These are phyloP conservation scores for Sechiopsis laciniata DNA, from an alignment of 306 rosid species.

Conservation along the genomic window DNA sequence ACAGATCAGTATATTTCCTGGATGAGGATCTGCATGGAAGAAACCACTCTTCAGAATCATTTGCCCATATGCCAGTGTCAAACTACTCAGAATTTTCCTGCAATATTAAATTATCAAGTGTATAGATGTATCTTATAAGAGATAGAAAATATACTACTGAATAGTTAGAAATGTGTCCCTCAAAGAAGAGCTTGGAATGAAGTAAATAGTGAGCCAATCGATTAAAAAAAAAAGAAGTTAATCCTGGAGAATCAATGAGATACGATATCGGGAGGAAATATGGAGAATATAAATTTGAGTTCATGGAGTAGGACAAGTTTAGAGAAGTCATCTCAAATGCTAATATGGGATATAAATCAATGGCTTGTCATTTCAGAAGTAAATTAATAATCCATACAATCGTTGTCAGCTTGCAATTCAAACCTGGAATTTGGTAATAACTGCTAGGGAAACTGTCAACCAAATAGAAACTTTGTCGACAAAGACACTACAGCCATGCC, in stretches of 20 bases:
- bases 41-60: conserved; percentile 91
- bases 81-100: conserved; percentile 90
- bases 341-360: background rate
- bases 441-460: background rate
- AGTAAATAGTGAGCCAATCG: background rate
- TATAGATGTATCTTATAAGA: background rate
- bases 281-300: background rate
- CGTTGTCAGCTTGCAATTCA: background rate
- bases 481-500: background rate
- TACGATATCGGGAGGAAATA: background rate
- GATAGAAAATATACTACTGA: background rate
- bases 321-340: background rate
- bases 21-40: conserved; percentile 99
- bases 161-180: background rate
- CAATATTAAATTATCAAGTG: conserved; percentile 21
- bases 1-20: conserved; percentile 87
- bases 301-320: background rate
- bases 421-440: background rate
- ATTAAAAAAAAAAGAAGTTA: background rate
- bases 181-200: background rate
- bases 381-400: background rate
- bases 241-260: background rate
- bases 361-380: background rate
- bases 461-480: background rate
- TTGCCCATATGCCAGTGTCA: conserved; percentile 98